Evolutionary conservation across 768 basidiomycete genomes (phyloP).

Genomic region (Tulasnella sp.): DNA sequence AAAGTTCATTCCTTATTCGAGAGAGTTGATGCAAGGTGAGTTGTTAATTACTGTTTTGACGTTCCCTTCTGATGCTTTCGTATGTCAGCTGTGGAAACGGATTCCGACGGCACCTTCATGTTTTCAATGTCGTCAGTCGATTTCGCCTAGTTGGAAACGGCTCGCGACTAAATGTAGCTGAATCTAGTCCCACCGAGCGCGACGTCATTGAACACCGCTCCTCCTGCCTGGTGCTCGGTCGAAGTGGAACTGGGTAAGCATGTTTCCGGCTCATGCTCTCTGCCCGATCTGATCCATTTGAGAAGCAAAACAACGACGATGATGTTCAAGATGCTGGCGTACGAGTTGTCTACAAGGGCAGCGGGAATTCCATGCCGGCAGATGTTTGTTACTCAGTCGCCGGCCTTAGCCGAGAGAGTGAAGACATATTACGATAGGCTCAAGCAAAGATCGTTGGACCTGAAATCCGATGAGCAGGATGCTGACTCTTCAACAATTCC

Average conservation of each 20-base stretch:
- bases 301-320: conserved; percentile 28
- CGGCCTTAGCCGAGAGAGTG: conserved; percentile 22
- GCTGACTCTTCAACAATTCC: background rate
- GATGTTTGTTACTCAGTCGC: conserved; percentile 29
- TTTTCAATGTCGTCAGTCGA: conserved; percentile 23
- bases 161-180: too few species aligned
- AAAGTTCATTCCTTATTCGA: conserved; percentile 45
- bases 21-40: conserved; percentile 35
- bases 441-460: conserved; percentile 2
- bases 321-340: conserved; percentile 26
- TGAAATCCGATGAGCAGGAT: background rate
- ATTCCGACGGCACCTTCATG: background rate
- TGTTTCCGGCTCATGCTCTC: too few species aligned
- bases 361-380: conserved; percentile 7
- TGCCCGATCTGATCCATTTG: too few species aligned
- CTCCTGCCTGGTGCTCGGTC: conserved; percentile 27
- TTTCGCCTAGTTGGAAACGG: too few species aligned
- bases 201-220: conserved; percentile 25
- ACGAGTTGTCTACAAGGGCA: background rate
- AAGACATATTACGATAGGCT: conserved; percentile 20
- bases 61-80: too few species aligned
- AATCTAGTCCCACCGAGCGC: background rate
- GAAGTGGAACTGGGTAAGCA: conserved; percentile 27
- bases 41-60: too few species aligned
- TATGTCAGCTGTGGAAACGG: conserved; percentile 20